Evolutionary conservation across 257 asterid genomes (phyloP).

Genomic region (Solanum clarkiae): DNA sequence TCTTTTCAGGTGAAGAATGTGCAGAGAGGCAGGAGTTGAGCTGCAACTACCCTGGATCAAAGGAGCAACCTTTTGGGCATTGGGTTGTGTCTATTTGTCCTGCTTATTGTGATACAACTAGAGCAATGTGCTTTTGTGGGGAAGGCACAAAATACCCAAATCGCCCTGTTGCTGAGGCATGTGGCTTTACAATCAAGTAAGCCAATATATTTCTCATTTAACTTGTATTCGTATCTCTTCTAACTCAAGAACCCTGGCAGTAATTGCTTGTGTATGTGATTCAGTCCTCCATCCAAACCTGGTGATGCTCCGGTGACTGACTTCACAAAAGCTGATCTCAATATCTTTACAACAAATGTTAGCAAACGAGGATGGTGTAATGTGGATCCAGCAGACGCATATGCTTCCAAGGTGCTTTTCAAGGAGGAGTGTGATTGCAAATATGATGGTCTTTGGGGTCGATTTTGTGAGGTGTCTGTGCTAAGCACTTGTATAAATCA

Average conservation of each 20-base stretch:
- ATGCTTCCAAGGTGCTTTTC: constrained; percentile 40
- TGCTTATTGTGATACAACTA: constrained; percentile 71
- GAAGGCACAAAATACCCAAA: constrained; percentile 90
- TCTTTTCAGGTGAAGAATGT: constrained; percentile 74
- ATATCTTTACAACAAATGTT: constrained; percentile 58
- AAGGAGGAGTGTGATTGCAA: constrained; percentile 96
- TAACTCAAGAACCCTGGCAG: neutral
- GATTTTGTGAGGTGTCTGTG: constrained; percentile 79
- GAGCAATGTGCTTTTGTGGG: constrained; percentile 98
- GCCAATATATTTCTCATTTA: constrained; percentile 8
- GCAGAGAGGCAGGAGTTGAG: constrained; percentile 48
- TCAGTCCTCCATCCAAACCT: constrained; percentile 61
- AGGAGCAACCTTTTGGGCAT: constrained; percentile 53
- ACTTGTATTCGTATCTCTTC: neutral
- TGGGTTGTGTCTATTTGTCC: constrained; percentile 94
- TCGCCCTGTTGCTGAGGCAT: constrained; percentile 80
- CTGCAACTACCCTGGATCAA: constrained; percentile 62
- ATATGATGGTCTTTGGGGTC: constrained; percentile 87
- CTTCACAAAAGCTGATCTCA: constrained; percentile 53
- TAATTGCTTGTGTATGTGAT: constrained; percentile 6
- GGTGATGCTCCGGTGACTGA: constrained; percentile 43
- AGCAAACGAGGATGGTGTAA: constrained; percentile 87
- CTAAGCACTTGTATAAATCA: constrained; percentile 75
- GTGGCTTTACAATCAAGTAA: constrained; percentile 81
- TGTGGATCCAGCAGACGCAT: constrained; percentile 74